A percentile compares a stretch with the other conserved stretches of the same genome.
Evolutionary conservation across 768 basidiomycete species (phyloP).

Genomic region (Amanita jacksonii): DNA sequence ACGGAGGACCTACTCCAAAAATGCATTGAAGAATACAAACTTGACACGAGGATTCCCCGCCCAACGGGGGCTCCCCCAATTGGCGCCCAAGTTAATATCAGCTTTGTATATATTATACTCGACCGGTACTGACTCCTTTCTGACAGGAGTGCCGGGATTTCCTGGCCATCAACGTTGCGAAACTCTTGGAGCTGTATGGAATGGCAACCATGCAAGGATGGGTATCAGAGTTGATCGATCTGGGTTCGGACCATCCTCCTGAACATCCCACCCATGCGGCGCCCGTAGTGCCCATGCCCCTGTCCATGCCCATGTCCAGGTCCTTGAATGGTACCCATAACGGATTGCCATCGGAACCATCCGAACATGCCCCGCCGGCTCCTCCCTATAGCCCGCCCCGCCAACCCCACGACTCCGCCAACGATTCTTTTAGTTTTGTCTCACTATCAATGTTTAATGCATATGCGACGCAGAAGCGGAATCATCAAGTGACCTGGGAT

Average conservation of each 20-base stretch:
- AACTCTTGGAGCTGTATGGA: neutral
- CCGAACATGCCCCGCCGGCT: neutral
- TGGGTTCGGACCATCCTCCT: neutral
- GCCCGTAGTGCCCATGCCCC: no score
- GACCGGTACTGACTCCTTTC: neutral
- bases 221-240: constrained; percentile 8
- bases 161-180: neutral
- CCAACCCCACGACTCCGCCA: neutral
- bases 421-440: neutral
- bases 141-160: constrained; percentile 5
- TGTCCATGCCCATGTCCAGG: no score
- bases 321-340: no score
- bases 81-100: neutral
- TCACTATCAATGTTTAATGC: constrained; percentile 2
- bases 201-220: neutral
- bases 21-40: constrained; percentile 3
- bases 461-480: neutral
- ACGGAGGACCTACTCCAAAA: neutral
- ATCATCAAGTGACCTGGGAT: neutral
- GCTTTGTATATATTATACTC: neutral
- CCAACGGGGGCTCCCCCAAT: no score
- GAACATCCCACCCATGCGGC: no score
- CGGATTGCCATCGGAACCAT: no score
- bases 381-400: neutral
- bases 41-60: neutral